Evolutionary conservation across 1,284 basidiomycete species (phyloP), one percentile per base, ranked within the genome.

Genomic region (Trichosporon inkin): DNA sequence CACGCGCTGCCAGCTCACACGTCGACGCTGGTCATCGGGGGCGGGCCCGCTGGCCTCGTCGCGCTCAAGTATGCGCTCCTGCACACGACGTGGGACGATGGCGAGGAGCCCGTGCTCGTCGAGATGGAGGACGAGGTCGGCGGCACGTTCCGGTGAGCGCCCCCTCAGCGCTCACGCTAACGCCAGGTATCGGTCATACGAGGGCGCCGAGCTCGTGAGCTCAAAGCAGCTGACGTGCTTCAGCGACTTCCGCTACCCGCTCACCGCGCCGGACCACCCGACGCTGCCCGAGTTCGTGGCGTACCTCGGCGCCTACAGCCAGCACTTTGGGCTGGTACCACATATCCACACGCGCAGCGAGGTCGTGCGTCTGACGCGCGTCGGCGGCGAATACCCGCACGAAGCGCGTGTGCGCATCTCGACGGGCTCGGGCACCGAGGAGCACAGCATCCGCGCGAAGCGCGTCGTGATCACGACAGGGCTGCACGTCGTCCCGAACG

Each of bases 81-180:
- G 66, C 76, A 80, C 11, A 71, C 78, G 13, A 39, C 60, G 5
- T 53, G 39, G 13, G 76, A 77, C 14, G 79, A 76, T 56, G 82
- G 80, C 24, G 81, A 80, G 62, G 81, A 80, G 37, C 82, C 84
- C 2, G 64, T 85, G 37, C 69, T 85, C 16, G 74, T 86, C n/a
- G 86, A 87, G 69, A 81, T 83, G 63, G 84, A 86, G 70, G 70
- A 75, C n/a, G 80, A 82, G 63, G 81, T 87, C 53, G 86, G 85
- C 2, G 86, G 85, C 6, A 87, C 85, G 0, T 86, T 87, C 69
- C 68, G 68, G 74, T 76, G 51, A 62, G 67, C 22, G 53, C 20
- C 19, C 6, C 16, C 20, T 34, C 36, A n/a, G 38, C 10, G 10
- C 34, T 19, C 14, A 28, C 19, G 38, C 28, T 44, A 8, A 40